Conservation (phyloP, 176 grass and related monocot genomes). For the Pontederia paniculata region DNA sequence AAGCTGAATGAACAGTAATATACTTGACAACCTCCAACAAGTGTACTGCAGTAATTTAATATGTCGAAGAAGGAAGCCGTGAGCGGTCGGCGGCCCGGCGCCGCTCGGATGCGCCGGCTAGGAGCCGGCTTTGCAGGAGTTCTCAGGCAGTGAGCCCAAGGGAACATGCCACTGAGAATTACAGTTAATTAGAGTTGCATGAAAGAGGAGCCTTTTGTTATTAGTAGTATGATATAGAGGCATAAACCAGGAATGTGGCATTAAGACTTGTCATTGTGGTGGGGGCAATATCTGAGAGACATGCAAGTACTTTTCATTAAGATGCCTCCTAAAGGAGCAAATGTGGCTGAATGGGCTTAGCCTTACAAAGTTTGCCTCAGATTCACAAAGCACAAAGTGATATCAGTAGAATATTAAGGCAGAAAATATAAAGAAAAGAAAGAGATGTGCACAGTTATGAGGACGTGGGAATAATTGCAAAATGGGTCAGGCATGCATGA, state of each 20-base stretch:
- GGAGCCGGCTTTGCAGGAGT: no score
- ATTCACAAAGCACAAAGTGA: background rate
- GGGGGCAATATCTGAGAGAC: background rate
- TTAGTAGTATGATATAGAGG: no score
- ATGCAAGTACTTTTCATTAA: constrained; percentile 4
- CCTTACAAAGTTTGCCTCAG: background rate
- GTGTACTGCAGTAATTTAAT: no score
- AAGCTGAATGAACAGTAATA: no score
- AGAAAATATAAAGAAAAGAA: background rate
- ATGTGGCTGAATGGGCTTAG: background rate
- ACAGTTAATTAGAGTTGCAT: no score
- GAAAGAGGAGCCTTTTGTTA: no score
- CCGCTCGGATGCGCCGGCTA: no score
- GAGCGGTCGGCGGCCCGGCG: no score
- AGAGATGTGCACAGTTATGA: background rate
- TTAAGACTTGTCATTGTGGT: background rate
- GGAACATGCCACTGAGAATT: no score
- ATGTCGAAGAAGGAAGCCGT: no score
- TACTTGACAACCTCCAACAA: no score
- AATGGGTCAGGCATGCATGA: constrained; percentile 4
- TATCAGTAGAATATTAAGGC: background rate
- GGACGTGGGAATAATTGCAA: background rate
- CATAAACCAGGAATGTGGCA: background rate
- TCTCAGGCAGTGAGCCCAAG: no score
- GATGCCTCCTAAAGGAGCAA: constrained; percentile 4